phyloP scores from a whole-genome alignment of 202 grass and related monocot species.

The Alloteropsis angusta region DNA sequence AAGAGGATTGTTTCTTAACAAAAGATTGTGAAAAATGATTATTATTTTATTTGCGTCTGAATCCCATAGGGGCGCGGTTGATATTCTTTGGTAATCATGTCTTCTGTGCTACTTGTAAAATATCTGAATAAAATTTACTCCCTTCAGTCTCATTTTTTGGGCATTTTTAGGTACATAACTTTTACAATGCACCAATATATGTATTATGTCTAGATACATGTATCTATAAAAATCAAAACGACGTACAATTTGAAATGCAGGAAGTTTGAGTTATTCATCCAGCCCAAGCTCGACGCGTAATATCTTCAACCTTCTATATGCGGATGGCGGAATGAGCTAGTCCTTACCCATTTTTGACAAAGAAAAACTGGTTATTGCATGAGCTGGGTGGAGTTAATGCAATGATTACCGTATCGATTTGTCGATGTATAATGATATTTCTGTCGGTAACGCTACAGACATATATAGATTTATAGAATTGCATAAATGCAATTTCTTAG shows the following conservation, averaged over 20 bases:
- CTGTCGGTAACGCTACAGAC: not conserved
- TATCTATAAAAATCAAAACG: too few species aligned
- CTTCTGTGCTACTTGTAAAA: not conserved
- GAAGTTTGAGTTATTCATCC: too few species aligned
- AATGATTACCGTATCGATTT: not conserved
- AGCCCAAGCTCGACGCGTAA: not conserved
- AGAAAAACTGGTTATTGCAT: too few species aligned
- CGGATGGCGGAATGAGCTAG: not conserved
- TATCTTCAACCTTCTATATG: not conserved
- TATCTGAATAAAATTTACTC: not conserved
- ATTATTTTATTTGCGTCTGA: not conserved
- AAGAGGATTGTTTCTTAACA: not conserved
- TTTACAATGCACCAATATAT: too few species aligned
- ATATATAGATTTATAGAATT: not conserved
- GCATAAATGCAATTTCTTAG: too few species aligned
- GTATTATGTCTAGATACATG: too few species aligned
- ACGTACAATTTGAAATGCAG: too few species aligned
- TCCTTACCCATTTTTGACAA: not conserved
- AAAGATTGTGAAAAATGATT: not conserved
- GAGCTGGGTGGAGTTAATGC: not conserved
- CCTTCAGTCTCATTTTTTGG: too few species aligned
- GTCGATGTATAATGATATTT: not conserved
- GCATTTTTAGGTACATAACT: too few species aligned
- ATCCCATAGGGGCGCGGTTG: too few species aligned
- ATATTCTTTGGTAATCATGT: not conserved